phyloP scores from a whole-genome alignment of 192 early-diverging fungal species.

The Rhizophlyctis rosea region DNA sequence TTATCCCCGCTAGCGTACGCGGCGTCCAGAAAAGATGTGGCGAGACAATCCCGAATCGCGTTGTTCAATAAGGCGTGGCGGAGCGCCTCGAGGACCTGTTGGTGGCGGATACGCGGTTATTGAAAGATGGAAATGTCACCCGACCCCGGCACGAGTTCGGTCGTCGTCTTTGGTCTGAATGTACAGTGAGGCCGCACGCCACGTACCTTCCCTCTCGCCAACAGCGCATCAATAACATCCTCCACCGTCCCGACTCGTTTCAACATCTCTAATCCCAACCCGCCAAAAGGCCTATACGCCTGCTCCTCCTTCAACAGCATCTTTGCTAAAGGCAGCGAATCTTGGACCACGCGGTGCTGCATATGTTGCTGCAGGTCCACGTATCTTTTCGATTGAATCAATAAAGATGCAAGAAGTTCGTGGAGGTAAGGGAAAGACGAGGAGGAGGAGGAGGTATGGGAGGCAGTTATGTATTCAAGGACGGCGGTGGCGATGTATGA shows the following conservation, averaged over 20 bases:
- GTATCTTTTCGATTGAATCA: constrained; percentile 15
- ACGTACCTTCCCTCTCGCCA: constrained; percentile 26
- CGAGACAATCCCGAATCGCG: constrained; percentile 3
- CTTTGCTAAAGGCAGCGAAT: constrained; percentile 27
- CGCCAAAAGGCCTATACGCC: constrained; percentile 13
- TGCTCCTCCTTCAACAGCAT: constrained; percentile 9
- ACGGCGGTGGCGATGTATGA: constrained; percentile 11
- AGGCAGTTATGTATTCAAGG: constrained; percentile 26
- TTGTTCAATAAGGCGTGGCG: constrained; percentile 29
- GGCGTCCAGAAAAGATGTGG: constrained; percentile 35
- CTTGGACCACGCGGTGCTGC: constrained; percentile 25
- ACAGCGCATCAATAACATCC: constrained; percentile 27
- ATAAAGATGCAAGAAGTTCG: constrained; percentile 26
- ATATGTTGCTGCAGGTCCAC: constrained; percentile 29
- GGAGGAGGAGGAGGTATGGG: too few relatives aligned
- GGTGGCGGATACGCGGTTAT: too few relatives aligned
- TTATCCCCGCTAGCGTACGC: constrained; percentile 28
- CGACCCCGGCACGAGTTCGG: not conserved
- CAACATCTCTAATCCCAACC: constrained; percentile 35
- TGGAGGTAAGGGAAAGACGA: constrained; percentile 18
- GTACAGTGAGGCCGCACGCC: too few relatives aligned
- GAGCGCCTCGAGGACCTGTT: constrained; percentile 40
- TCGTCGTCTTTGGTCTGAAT: not conserved
- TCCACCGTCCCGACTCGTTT: constrained; percentile 21
- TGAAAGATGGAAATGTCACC: not conserved